Evolutionary conservation across 345 rosid species (phyloP), one percentile per base, ranked within the genome.

Genomic region (Pistacia atlantica): DNA sequence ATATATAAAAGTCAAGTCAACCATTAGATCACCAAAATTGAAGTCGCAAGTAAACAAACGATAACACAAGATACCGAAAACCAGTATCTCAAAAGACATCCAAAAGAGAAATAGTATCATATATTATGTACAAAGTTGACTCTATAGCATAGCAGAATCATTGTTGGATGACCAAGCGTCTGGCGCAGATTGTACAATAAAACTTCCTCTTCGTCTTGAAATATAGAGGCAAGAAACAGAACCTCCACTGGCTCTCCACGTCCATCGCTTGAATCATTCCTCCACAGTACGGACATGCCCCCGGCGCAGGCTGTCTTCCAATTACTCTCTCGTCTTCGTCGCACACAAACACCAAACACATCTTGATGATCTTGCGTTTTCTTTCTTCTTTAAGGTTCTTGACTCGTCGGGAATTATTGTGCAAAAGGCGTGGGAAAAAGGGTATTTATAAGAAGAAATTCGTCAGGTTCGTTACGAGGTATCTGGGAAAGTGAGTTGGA

Each of bases 271-370:
- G 96, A 28, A 95, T 79, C 83, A 68, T 65, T 61, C 99, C 98
- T 7, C 98, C 99, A 67, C 99, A 95, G 84, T 89, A 93, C 0
- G 99, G 99, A 69, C 99, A 95, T 2, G 90, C 86, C 25, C 98
- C 98, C 3, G 94, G 90, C 51, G 97, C 99, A 22, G 84, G 79
- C 62, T 95, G 96, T 68, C 95, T 89, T 22, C 81, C 87, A 37
- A 86, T 65, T 72, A 93, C 99, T 81, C 85, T 82, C 86, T 91
- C 98, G 73, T 93, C 97, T 77, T 93, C 86, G 56, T 95, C 99
- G 67, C 99, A 93, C 42, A 93, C 97, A 72, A 90, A 95, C 81
- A 95, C 97, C 82, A 95, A 78, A 72, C 97, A 95, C 99, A 93
- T 95, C 85, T 46, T 51, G 22, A 4, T 13, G 67, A 63, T 79